phyloP scores from a whole-genome alignment of 2,329 filamentous ascomycete genomes.

The Fusarium kyushuense region DNA sequence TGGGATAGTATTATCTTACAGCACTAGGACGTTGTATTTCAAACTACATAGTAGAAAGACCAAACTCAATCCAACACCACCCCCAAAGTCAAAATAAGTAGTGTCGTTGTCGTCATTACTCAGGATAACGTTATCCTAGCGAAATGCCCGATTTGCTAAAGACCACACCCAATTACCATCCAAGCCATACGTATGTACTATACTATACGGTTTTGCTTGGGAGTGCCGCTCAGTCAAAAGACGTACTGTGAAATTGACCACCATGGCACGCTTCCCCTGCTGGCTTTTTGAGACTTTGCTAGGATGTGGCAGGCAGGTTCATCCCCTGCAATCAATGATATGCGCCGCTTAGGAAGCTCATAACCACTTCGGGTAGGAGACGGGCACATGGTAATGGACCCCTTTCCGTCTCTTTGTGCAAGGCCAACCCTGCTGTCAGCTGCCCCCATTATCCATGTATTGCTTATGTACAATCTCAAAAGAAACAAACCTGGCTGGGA shows the following conservation, averaged over 20 bases:
- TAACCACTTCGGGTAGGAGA: constrained; percentile 37
- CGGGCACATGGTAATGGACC: constrained; percentile 47
- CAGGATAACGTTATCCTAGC: background rate
- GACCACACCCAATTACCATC: constrained; percentile 2
- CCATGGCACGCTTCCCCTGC: constrained; percentile 32
- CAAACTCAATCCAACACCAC: constrained; percentile 26
- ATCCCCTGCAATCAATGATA: constrained; percentile 32
- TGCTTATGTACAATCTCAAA: constrained; percentile 14
- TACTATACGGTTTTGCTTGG: constrained; percentile 15
- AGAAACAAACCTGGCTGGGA: constrained; percentile 20
- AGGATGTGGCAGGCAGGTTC: constrained; percentile 30
- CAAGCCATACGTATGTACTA: background rate
- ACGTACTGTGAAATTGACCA: constrained; percentile 15
- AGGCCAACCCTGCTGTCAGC: constrained; percentile 39
- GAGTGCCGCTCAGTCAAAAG: constrained; percentile 23
- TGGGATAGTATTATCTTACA: constrained; percentile 26
- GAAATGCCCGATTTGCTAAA: constrained; percentile 28
- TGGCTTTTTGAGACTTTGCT: constrained; percentile 16
- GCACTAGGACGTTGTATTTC: constrained; percentile 17
- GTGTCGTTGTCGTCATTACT: constrained; percentile 1
- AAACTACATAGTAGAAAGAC: constrained; percentile 22
- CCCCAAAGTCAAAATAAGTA: background rate
- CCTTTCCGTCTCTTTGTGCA: constrained; percentile 37
- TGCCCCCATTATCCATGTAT: constrained; percentile 19
- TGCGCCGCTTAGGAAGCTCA: constrained; percentile 35